These are phyloP conservation scores for Mycena latifolia DNA, from an alignment of 768 basidiomycete genomes.

Conservation along the genomic window DNA sequence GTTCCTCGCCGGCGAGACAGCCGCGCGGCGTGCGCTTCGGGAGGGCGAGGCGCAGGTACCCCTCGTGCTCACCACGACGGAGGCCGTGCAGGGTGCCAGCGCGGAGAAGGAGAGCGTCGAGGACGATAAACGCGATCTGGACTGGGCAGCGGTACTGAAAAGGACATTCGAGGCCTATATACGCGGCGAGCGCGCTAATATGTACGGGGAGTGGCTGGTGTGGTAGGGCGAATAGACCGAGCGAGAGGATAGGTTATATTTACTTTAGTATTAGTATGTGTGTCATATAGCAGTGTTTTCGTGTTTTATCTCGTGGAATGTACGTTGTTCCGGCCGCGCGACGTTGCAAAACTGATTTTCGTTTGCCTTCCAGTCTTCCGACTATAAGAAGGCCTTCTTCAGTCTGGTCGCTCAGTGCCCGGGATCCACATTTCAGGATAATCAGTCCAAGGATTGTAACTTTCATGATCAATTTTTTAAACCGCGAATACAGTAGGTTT, in stretches of 20 bases:
- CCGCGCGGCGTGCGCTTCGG: constrained; percentile 61
- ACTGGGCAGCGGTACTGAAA: constrained; percentile 92
- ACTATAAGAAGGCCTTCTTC: too few species aligned
- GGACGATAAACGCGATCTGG: constrained; percentile 80
- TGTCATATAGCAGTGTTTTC: constrained; percentile 4
- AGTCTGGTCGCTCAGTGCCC: too few species aligned
- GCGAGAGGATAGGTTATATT: constrained; percentile 1
- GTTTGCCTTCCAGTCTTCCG: too few species aligned
- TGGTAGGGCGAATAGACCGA: constrained; percentile 14
- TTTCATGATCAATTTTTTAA: too few species aligned
- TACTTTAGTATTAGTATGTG: constrained; percentile 27
- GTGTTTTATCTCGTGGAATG: neutral
- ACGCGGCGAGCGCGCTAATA: constrained; percentile 89
- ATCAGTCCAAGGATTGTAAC: too few species aligned
- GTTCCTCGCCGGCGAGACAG: constrained; percentile 81
- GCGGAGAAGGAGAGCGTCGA: constrained; percentile 54
- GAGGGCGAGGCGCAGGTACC: constrained; percentile 44
- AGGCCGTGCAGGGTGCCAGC: constrained; percentile 16
- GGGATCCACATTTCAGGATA: too few species aligned
- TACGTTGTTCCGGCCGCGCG: neutral
- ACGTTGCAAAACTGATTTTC: too few species aligned
- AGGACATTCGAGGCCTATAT: constrained; percentile 94
- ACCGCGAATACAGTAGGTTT: too few species aligned
- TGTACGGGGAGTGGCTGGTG: constrained; percentile 85
- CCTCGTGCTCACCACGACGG: constrained; percentile 19